Conservation (phyloP, 78 protist species). For the Dictyostelium discoideum region dicty_2.7 NC_007090.3:3239501-3240000, state of each 20-base stretch:
- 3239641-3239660: neutral
- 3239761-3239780: neutral
- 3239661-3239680: neutral
- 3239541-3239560: neutral
- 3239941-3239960: too few species aligned
- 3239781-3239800: too few species aligned
- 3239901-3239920: too few species aligned
- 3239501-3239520: neutral
- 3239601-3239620: neutral
- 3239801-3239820: too few species aligned
- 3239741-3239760: neutral
- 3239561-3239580: neutral
- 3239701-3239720: neutral
- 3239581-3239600: neutral
- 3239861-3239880: too few species aligned
- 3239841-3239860: too few species aligned
- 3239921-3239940: too few species aligned
- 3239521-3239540: neutral
- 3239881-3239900: too few species aligned
- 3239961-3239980: too few species aligned
- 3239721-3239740: neutral
- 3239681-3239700: neutral
- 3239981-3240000: too few species aligned
- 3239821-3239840: too few species aligned
- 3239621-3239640: neutral